phyloP scores from a whole-genome alignment of 306 rosid genomes.

The Sicyos baderoa region DNA sequence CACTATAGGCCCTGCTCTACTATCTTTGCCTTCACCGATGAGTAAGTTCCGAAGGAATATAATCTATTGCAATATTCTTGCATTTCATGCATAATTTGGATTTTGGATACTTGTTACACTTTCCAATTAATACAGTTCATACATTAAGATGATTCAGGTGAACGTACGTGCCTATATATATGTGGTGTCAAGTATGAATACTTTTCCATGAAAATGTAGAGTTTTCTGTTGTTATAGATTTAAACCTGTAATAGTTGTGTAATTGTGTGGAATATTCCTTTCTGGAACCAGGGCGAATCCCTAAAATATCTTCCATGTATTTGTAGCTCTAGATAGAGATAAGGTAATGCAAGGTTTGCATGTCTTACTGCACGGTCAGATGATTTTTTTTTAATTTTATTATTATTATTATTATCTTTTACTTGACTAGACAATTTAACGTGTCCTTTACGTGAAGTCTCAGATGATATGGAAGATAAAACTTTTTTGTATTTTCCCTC shows the following conservation, averaged over 20 bases:
- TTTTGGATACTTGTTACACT: not conserved
- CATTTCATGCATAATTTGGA: not conserved
- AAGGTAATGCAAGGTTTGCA: too few relatives aligned
- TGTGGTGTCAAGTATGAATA: not conserved
- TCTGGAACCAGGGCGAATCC: conserved; percentile 3
- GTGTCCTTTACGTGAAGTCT: not conserved
- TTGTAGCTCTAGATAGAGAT: not conserved
- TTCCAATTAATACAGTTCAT: not conserved
- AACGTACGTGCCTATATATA: not conserved
- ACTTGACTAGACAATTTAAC: not conserved
- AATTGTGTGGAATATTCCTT: not conserved
- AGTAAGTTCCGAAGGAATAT: conserved; percentile 45
- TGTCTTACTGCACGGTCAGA: not conserved
- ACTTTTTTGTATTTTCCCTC: not conserved
- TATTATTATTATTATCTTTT: not conserved
- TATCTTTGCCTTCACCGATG: conserved; percentile 92
- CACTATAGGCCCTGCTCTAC: conserved; percentile 82
- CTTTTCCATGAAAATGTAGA: not conserved
- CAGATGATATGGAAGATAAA: not conserved
- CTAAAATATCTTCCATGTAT: not conserved
- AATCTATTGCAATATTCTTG: not conserved
- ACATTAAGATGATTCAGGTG: not conserved
- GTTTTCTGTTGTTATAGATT: not conserved
- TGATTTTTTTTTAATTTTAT: too few relatives aligned
- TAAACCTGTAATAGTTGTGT: not conserved